A percentile compares a stretch with the other conserved stretches of the same genome.
phyloP scores from a whole-genome alignment of 2,329 filamentous ascomycete species.

The Claviceps sp. region DNA sequence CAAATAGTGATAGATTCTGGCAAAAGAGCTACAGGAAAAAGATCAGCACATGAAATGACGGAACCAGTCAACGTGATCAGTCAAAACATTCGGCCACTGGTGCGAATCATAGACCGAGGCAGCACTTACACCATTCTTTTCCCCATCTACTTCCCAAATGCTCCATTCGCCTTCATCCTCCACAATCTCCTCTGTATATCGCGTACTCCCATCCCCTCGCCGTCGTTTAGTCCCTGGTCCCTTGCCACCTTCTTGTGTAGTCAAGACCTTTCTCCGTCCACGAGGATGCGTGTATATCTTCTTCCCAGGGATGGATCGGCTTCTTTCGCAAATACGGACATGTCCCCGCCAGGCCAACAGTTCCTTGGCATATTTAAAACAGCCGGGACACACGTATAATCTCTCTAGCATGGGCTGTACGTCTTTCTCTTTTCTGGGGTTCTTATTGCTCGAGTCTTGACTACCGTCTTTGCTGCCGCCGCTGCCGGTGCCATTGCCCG shows the following conservation, averaged over 20 bases:
- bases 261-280: constrained; percentile 26
- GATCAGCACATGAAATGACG: neutral
- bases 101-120: neutral
- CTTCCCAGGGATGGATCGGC: constrained; percentile 43
- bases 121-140: constrained; percentile 55
- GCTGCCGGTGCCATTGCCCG: constrained; percentile 14
- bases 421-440: constrained; percentile 22
- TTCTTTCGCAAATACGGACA: constrained; percentile 41
- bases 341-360: constrained; percentile 45
- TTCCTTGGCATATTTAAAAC: constrained; percentile 79
- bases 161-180: constrained; percentile 60
- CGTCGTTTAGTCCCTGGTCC: constrained; percentile 24
- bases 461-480: constrained; percentile 15
- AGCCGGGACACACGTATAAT: constrained; percentile 80
- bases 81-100: too few species aligned
- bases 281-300: constrained; percentile 58
- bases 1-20: constrained; percentile 90
- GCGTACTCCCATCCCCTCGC: constrained; percentile 20
- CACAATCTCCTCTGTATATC: constrained; percentile 30
- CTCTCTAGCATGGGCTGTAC: constrained; percentile 41
- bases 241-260: constrained; percentile 20
- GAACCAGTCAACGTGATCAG: neutral
- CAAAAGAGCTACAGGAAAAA: constrained; percentile 53
- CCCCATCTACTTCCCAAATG: constrained; percentile 87
- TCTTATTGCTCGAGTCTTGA: constrained; percentile 16